Percentiles rank a stretch among this genome's conserved stretches.
These are phyloP conservation scores for Didymella segeticola DNA, from an alignment of 2,329 filamentous ascomycete genomes.

Conservation along the genomic window DNA sequence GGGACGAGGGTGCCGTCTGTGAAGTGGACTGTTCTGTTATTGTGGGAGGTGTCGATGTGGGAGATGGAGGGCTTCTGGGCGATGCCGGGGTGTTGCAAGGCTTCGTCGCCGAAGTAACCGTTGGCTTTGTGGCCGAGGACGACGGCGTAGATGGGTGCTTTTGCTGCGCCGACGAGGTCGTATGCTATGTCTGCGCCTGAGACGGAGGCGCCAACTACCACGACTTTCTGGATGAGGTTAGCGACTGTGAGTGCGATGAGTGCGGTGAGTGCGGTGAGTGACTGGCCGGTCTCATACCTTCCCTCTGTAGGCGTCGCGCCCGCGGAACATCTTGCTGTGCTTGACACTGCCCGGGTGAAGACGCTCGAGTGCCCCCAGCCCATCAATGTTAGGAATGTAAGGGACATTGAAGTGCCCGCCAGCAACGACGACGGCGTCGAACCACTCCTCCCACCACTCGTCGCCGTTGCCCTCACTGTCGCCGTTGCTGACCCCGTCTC, in stretches of 20 bases:
- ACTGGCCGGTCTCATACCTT: conserved; percentile 48
- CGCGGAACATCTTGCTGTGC: conserved; percentile 63
- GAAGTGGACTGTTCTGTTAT: conserved; percentile 60
- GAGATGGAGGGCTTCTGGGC: conserved; percentile 57
- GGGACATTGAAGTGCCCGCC: conserved; percentile 68
- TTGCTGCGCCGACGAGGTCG: conserved; percentile 56
- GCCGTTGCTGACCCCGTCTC: conserved; percentile 37
- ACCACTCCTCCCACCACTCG: conserved; percentile 68
- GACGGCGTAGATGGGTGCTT: conserved; percentile 60
- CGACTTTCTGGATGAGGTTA: conserved; percentile 56
- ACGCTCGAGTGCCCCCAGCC: conserved; percentile 58
- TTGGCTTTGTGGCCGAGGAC: conserved; percentile 60
- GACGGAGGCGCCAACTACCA: conserved; percentile 69
- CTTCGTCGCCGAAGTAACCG: conserved; percentile 64
- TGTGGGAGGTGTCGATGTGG: conserved; percentile 44
- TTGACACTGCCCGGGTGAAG: conserved; percentile 58
- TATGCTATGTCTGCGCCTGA: conserved; percentile 69
- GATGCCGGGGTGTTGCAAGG: conserved; percentile 66
- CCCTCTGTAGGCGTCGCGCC: conserved; percentile 52
- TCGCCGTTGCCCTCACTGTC: conserved; percentile 53
- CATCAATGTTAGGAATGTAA: conserved; percentile 60
- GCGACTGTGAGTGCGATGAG: neutral
- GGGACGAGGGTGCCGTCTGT: conserved; percentile 61
- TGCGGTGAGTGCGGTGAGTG: no score
- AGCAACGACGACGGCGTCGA: conserved; percentile 68